phyloP scores from a whole-genome alignment of 1,139 yeast genomes.

The Pichia sp. region DNA sequence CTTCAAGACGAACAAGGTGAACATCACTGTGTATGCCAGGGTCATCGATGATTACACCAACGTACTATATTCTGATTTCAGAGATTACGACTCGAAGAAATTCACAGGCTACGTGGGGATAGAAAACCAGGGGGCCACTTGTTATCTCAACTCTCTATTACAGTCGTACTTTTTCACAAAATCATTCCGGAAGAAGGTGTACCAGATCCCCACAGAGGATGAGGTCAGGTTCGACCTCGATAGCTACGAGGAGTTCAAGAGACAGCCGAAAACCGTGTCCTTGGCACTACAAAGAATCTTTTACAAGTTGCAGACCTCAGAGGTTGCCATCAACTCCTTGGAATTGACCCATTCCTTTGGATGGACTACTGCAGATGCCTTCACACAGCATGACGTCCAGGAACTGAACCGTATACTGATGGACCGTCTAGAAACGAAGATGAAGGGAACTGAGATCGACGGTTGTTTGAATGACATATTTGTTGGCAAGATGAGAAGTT shows the following conservation, averaged over 20 bases:
- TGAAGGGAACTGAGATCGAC: slow-evolving; percentile 87
- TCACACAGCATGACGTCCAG: slow-evolving; percentile 97
- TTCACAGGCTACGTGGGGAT: slow-evolving; percentile 90
- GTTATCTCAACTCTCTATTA: slow-evolving; percentile 85
- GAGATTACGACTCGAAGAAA: slow-evolving; percentile 81
- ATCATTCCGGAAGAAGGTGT: slow-evolving; percentile 77
- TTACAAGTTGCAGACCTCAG: slow-evolving; percentile 69
- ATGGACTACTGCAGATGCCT: slow-evolving; percentile 95
- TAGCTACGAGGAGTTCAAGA: slow-evolving; percentile 27
- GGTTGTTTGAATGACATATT: slow-evolving; percentile 75
- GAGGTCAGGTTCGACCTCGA: slow-evolving; percentile 33
- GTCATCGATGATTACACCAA: slow-evolving; percentile 89
- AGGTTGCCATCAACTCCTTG: slow-evolving; percentile 74
- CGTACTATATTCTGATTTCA: slow-evolving; percentile 85
- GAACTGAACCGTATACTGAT: slow-evolving; percentile 91
- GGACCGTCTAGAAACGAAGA: slow-evolving; percentile 88
- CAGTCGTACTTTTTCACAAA: slow-evolving; percentile 90
- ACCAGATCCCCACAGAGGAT: slow-evolving; percentile 75
- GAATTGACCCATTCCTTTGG: slow-evolving; percentile 92
- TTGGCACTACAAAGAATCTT: slow-evolving; percentile 84
- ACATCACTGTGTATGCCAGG: slow-evolving; percentile 73
- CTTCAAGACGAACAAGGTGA: slow-evolving; percentile 54
- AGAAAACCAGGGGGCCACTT: slow-evolving; percentile 96
- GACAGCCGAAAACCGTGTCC: slow-evolving; percentile 50
- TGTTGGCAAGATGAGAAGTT: slow-evolving; percentile 96